Evolutionary conservation across 1,284 basidiomycete genomes (phyloP).

Genomic region (Xerocomus cyaneibrunnescens): DNA sequence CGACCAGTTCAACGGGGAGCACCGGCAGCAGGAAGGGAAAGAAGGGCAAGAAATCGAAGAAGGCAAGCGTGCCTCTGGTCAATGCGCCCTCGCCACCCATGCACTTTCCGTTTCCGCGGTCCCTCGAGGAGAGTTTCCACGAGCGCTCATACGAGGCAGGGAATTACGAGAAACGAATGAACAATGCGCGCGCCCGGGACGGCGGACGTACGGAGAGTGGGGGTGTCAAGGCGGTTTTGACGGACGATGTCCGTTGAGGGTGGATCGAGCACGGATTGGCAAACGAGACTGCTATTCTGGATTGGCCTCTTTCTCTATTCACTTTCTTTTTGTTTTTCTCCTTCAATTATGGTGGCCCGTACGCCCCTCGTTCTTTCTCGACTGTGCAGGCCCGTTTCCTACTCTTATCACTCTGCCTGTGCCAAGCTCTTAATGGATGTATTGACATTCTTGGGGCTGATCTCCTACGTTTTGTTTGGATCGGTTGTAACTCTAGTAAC

Average conservation of each 20-base stretch:
- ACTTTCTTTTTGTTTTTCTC: constrained; percentile 3
- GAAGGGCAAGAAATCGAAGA: constrained; percentile 33
- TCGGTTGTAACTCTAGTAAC: constrained; percentile 23
- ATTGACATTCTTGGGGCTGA: constrained; percentile 8
- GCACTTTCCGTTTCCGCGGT: constrained; percentile 62
- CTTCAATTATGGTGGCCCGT: constrained; percentile 14
- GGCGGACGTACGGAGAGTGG: constrained; percentile 80
- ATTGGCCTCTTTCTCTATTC: constrained; percentile 1
- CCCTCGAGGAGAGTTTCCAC: constrained; percentile 40
- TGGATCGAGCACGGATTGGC: constrained; percentile 6
- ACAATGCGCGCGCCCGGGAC: constrained; percentile 67
- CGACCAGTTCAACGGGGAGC: constrained; percentile 31
- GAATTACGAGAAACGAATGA: constrained; percentile 51
- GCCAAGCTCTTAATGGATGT: constrained; percentile 21
- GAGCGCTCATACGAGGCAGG: constrained; percentile 30
- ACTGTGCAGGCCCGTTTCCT: constrained; percentile 8
- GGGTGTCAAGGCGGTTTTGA: constrained; percentile 67
- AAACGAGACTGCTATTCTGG: constrained; percentile 16
- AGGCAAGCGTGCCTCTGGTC: constrained; percentile 40
- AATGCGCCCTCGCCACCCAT: constrained; percentile 34
- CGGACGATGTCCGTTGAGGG: constrained; percentile 35
- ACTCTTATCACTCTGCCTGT: constrained; percentile 8
- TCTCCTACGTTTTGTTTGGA: constrained; percentile 7
- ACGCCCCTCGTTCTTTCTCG: constrained; percentile 6
- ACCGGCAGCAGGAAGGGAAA: constrained; percentile 28